These are phyloP conservation scores for Allium cepa DNA, from an alignment of 106 monocot species.

Conservation along the genomic window DNA sequence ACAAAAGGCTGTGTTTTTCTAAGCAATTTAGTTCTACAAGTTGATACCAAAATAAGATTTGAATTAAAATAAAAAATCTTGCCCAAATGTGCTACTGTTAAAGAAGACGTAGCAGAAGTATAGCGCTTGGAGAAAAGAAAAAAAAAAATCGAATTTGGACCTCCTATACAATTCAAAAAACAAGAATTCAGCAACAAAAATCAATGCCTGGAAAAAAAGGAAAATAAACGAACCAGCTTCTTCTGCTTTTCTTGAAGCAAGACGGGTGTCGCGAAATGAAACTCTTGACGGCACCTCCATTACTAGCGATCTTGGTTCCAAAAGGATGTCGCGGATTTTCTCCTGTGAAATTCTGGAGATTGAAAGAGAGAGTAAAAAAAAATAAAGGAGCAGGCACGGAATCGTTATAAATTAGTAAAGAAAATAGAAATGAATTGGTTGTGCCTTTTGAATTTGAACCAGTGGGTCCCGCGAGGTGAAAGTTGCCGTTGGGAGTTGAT, in stretches of 20 bases:
- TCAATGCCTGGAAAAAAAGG: not conserved
- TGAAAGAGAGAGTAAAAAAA: not conserved
- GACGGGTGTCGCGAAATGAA: conserved; percentile 47
- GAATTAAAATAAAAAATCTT: too few relatives aligned
- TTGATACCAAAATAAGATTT: too few relatives aligned
- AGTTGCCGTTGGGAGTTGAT: conserved; percentile 18
- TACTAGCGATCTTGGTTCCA: not conserved
- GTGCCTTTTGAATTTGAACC: conserved; percentile 49
- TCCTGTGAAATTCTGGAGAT: not conserved
- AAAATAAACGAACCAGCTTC: conserved; percentile 38
- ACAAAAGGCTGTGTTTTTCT: too few relatives aligned
- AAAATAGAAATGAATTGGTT: not conserved
- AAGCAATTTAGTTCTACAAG: too few relatives aligned
- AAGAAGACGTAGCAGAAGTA: too few relatives aligned
- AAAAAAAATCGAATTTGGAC: not conserved
- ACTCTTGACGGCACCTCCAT: conserved; percentile 38
- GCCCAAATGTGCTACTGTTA: too few relatives aligned
- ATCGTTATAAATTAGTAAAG: not conserved
- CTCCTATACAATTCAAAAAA: not conserved
- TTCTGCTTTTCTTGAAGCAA: conserved; percentile 60
- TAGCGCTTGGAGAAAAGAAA: too few relatives aligned
- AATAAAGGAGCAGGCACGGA: not conserved
- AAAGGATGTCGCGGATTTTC: not conserved
- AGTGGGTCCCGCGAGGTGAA: conserved; percentile 2
- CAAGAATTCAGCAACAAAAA: not conserved